A percentile compares a stretch with the other conserved stretches of the same genome.
These are phyloP conservation scores for Lolium perenne DNA, from an alignment of 176 grass and related monocot species.

Conservation along the genomic window DNA sequence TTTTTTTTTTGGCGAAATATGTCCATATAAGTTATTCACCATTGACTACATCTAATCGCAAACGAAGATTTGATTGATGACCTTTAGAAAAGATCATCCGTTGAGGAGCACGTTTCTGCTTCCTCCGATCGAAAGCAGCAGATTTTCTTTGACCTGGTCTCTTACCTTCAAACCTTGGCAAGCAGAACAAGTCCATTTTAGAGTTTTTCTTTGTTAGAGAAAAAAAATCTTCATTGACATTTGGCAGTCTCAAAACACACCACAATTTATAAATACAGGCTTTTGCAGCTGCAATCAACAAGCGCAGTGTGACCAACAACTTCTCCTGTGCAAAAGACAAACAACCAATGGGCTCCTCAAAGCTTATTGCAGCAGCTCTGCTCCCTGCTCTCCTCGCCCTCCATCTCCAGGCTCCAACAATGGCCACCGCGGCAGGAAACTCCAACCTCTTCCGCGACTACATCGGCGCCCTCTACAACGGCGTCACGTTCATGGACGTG, in stretches of 20 bases:
- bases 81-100: background rate
- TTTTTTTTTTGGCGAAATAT: too few species aligned
- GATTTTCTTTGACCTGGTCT: background rate
- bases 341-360: slow-evolving; percentile 47
- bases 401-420: background rate
- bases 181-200: background rate
- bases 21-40: too few species aligned
- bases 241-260: background rate
- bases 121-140: background rate
- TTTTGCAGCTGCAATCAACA: background rate
- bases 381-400: slow-evolving; percentile 11
- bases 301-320: background rate
- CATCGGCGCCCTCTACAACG: slow-evolving; percentile 70
- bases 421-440: slow-evolving; percentile 43
- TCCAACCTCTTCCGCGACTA: slow-evolving; percentile 82
- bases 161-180: background rate
- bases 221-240: background rate
- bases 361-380: slow-evolving; percentile 38
- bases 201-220: background rate
- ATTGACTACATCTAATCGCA: background rate
- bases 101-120: background rate
- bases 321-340: background rate
- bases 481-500: slow-evolving; percentile 83
- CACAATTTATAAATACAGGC: background rate
- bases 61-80: background rate